Evolutionary conservation across 148 eudicot species (phyloP).

Genomic region (Suaeda aralocaspica): DNA sequence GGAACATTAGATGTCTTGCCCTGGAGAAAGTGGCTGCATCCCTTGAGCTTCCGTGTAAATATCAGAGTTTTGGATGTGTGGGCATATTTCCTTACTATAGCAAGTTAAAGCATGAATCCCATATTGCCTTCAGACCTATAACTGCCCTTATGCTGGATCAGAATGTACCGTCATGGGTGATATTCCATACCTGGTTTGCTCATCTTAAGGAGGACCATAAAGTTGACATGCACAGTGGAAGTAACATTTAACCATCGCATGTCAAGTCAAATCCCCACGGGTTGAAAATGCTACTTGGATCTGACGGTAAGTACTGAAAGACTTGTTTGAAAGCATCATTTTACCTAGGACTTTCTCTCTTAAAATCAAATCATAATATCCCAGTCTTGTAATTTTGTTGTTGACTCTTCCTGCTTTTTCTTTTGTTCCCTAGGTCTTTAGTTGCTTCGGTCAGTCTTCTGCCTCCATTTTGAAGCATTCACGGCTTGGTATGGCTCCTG

Average conservation of each 20-base stretch:
- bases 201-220: constrained; percentile 88
- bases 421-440: constrained; percentile 36
- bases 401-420: neutral
- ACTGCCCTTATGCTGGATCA: constrained; percentile 90
- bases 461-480: constrained; percentile 61
- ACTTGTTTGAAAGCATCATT: neutral
- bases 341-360: too few species aligned
- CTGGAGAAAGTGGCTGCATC: constrained; percentile 92
- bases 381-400: neutral
- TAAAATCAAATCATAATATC: too few species aligned
- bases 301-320: constrained; percentile 72
- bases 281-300: constrained; percentile 95
- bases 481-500: constrained; percentile 56
- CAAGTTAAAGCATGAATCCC: constrained; percentile 83
- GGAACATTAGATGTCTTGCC: constrained; percentile 94
- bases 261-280: constrained; percentile 88
- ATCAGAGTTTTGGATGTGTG: constrained; percentile 64
- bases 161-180: constrained; percentile 81
- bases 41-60: constrained; percentile 84
- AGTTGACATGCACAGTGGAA: constrained; percentile 92
- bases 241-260: constrained; percentile 89
- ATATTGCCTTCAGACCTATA: constrained; percentile 72
- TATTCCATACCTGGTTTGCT: constrained; percentile 60
- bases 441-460: constrained; percentile 54
- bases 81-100: constrained; percentile 83